Evolutionary conservation across 257 asterid species (phyloP).

Genomic region (Verbena officinalis): DNA sequence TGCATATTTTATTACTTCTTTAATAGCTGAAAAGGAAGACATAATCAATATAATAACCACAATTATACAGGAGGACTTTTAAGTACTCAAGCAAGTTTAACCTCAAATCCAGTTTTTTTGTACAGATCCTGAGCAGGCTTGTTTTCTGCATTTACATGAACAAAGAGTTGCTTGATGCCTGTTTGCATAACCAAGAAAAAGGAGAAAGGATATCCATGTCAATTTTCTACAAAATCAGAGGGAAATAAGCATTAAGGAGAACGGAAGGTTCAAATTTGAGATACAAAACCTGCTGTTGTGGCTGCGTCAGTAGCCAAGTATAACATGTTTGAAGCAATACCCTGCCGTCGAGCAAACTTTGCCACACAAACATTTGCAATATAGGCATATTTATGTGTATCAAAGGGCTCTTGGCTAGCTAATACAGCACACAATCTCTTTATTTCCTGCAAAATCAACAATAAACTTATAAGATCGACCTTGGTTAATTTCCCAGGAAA

Average conservation of each 20-base stretch:
- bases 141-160: slow-evolving; percentile 84
- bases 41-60: not conserved
- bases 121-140: slow-evolving; percentile 75
- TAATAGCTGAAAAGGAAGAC: not conserved
- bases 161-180: slow-evolving; percentile 80
- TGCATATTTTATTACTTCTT: not conserved
- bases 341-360: slow-evolving; percentile 87
- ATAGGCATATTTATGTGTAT: slow-evolving; percentile 75
- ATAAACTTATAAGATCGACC: slow-evolving; percentile 8
- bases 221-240: slow-evolving; percentile 6
- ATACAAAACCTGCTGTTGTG: slow-evolving; percentile 51
- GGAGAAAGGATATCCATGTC: not conserved
- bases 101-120: slow-evolving; percentile 79
- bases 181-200: slow-evolving; percentile 37
- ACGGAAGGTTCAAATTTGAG: slow-evolving; percentile 25
- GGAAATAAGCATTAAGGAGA: not conserved
- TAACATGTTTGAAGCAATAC: slow-evolving; percentile 85
- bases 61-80: not conserved
- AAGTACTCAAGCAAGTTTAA: slow-evolving; percentile 24
- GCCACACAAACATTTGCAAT: slow-evolving; percentile 91
- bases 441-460: slow-evolving; percentile 48
- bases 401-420: slow-evolving; percentile 64
- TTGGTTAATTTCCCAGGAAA: slow-evolving; percentile 4
- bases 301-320: slow-evolving; percentile 77
- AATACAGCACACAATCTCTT: slow-evolving; percentile 62